These are phyloP conservation scores for Murraya paniculata DNA, from an alignment of 345 rosid species.

Conservation along the genomic window DNA sequence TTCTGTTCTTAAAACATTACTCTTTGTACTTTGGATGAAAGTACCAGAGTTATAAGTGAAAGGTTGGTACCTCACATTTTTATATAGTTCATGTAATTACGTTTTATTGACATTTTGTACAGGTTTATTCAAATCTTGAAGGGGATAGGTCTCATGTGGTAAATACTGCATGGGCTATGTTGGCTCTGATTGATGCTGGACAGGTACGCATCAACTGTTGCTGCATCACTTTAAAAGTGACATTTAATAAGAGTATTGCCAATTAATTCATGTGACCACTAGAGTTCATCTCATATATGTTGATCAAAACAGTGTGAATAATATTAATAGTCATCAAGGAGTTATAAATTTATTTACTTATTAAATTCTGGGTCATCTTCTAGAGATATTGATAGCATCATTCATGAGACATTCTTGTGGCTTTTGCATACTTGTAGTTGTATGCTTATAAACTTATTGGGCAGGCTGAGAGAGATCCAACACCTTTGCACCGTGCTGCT, in stretches of 20 bases:
- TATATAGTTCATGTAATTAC: not conserved
- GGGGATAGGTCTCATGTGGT: slow-evolving; percentile 57
- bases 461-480: slow-evolving; percentile 60
- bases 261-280: not conserved
- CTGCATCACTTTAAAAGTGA: slow-evolving; percentile 3
- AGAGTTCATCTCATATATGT: not conserved
- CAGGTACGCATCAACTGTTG: slow-evolving; percentile 39
- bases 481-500: slow-evolving; percentile 59
- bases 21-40: not conserved
- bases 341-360: not conserved
- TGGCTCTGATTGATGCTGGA: slow-evolving; percentile 58
- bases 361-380: not conserved
- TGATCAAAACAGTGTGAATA: not conserved
- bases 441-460: slow-evolving; percentile 5
- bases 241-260: not conserved
- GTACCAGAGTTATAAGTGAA: not conserved
- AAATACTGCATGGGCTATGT: slow-evolving; percentile 68
- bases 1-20: not conserved
- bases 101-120: slow-evolving; percentile 7
- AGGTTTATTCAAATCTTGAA: slow-evolving; percentile 56
- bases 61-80: not conserved
- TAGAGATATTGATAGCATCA: not conserved
- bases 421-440: not conserved
- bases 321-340: not conserved
- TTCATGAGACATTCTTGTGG: not conserved